A percentile compares a stretch with the other conserved stretches of the same genome.
phyloP scores from a whole-genome alignment of 2,329 filamentous ascomycete genomes.

The Monosporascus sp. region DNA sequence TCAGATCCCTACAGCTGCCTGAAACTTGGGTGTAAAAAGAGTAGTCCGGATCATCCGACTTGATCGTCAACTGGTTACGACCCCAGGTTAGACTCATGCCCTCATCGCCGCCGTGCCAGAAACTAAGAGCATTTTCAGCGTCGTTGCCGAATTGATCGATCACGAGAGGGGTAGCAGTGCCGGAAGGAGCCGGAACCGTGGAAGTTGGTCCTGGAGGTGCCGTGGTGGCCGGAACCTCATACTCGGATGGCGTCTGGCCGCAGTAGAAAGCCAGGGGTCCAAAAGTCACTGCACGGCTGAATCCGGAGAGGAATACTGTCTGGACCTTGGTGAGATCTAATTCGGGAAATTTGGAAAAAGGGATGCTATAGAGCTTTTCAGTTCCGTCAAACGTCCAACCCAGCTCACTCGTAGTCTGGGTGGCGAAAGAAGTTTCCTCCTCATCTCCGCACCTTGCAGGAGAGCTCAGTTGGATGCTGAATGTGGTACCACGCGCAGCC shows the following conservation, averaged over 20 bases:
- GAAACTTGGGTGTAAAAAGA: constrained; percentile 56
- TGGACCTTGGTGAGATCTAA: constrained; percentile 48
- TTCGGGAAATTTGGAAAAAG: constrained; percentile 45
- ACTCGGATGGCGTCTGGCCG: constrained; percentile 43
- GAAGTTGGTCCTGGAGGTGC: constrained; percentile 36
- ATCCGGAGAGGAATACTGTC: constrained; percentile 44
- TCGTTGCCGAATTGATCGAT: constrained; percentile 55
- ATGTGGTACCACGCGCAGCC: constrained; percentile 44
- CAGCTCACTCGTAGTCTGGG: constrained; percentile 41
- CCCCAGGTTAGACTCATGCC: constrained; percentile 47
- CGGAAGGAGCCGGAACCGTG: constrained; percentile 44
- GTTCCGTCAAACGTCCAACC: constrained; percentile 57
- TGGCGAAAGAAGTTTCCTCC: constrained; percentile 27
- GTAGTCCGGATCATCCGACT: constrained; percentile 55
- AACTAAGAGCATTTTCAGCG: constrained; percentile 52
- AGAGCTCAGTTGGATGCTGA: constrained; percentile 47
- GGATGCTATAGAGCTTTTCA: constrained; percentile 54
- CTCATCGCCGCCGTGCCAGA: constrained; percentile 64
- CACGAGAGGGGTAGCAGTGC: constrained; percentile 44
- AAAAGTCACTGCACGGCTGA: constrained; percentile 42
- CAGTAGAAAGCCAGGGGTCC: constrained; percentile 57
- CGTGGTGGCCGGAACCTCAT: constrained; percentile 37
- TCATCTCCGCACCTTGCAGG: constrained; percentile 38
- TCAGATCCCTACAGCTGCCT: constrained; percentile 50
- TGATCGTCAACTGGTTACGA: constrained; percentile 48